Conservation (phyloP, 148 eudicot genomes). For the Spergularia marina region DNA sequence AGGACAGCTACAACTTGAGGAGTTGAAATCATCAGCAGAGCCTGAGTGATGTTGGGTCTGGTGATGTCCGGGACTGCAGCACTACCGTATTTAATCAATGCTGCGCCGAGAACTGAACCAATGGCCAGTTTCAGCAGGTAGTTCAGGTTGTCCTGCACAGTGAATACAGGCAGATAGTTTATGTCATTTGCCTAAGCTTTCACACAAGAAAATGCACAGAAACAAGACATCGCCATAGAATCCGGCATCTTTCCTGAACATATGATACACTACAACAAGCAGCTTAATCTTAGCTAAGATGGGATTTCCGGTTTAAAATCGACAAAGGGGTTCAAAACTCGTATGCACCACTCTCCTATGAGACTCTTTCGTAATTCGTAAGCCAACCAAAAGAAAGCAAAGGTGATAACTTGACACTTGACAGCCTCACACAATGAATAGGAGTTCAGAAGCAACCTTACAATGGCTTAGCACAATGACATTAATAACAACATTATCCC, state of each 20-base stretch:
- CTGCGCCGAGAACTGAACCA: constrained; percentile 55
- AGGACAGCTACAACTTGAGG: constrained; percentile 41
- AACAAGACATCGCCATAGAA: not conserved
- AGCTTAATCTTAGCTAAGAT: not conserved
- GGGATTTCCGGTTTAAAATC: no score
- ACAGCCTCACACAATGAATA: not conserved
- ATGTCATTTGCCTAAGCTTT: not conserved
- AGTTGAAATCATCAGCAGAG: constrained; percentile 43
- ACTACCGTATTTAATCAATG: constrained; percentile 60
- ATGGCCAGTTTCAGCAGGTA: constrained; percentile 45
- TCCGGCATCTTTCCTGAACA: not conserved
- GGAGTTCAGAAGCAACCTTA: no score
- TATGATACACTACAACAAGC: not conserved
- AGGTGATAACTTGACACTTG: no score
- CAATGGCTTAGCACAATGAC: not conserved
- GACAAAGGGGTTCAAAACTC: not conserved
- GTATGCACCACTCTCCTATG: not conserved
- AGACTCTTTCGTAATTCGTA: not conserved
- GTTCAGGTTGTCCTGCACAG: constrained; percentile 43
- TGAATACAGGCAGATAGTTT: not conserved
- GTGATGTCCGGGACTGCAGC: constrained; percentile 50
- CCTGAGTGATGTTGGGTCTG: constrained; percentile 45
- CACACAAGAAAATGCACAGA: not conserved
- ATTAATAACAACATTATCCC: not conserved
- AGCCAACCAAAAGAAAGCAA: not conserved